phyloP scores from a whole-genome alignment of 129 eudicot species.

The Pulicaria dysenterica region DNA sequence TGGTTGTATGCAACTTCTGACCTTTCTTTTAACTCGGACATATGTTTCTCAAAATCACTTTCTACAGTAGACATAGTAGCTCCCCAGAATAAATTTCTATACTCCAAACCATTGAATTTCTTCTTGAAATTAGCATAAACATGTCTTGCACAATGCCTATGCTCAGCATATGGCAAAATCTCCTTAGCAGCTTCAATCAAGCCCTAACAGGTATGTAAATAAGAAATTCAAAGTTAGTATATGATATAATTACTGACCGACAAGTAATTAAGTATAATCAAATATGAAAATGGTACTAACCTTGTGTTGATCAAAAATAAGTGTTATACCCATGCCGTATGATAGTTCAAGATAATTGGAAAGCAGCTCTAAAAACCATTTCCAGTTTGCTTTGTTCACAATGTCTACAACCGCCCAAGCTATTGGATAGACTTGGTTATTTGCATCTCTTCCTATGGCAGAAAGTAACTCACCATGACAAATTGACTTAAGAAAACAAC shows the following conservation, averaged over 20 bases:
- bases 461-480: neutral
- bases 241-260: too few relatives aligned
- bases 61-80: neutral
- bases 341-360: neutral
- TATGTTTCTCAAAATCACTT: neutral
- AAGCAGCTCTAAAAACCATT: neutral
- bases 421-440: slow-evolving; percentile 16
- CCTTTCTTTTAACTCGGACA: neutral
- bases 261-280: too few relatives aligned
- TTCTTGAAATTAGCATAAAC: neutral
- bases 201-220: neutral
- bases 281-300: too few relatives aligned
- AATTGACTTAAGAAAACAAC: neutral
- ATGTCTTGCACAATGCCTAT: slow-evolving; percentile 1
- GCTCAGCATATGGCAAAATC: neutral
- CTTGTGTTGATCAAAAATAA: neutral
- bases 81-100: neutral
- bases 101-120: neutral
- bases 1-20: neutral
- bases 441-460: slow-evolving; percentile 27
- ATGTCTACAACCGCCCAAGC: slow-evolving; percentile 15
- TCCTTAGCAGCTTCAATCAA: neutral
- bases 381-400: slow-evolving; percentile 2
- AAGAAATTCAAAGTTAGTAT: too few relatives aligned
- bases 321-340: neutral